Base-by-base conservation (phyloP, 2,329 filamentous ascomycete genomes). In the Colletotrichum godetiae region DNA sequence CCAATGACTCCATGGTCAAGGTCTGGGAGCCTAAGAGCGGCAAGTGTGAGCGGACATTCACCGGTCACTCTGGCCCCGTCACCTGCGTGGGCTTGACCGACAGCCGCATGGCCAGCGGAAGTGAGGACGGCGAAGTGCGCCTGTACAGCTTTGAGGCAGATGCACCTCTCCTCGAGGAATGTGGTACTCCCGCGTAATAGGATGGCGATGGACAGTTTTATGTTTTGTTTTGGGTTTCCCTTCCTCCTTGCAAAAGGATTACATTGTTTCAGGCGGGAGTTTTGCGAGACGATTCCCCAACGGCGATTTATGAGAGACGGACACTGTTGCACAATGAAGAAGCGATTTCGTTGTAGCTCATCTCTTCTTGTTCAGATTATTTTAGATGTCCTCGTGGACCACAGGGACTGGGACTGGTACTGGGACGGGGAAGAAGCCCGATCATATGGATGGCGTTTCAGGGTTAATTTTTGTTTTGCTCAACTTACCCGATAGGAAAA, bases 1-100 rank as follows among this genome's bases (percentile, higher is more conserved):
- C 94, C 12, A 95, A 98, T 81, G 97, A 99, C 83, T 92, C 94
- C 55, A 97, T 96, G 91, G 94, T 98, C 78, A 98, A 98, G 85
- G 64, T 89, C 37, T 99, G 97, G 97, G 96, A 98, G 83, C 94
- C 96, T 19, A 88, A 95, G 70, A 95, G 94, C 1, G 97, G 97
- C 33, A 95, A 94, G 79, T 98, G 95, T 82, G 95, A 98, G 81
- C 89, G 95, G 61, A 98, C 95, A 3, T 96, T 98, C 79, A 95
- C 94, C 2, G 95, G 95, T 0, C 97, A 98, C 82, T 90, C 92
- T 1, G 96, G 95, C 0, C 95, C 97, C 0, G 95, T 98, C 3
- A 98, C 95, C 3, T 98, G 96, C 80, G 93, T 98, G 52, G 95
- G 94, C 1, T 86, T 99, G 7, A 97, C 95, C 78, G 97, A 98